Conservation (phyloP, 2,329 filamentous ascomycete species). For the Phaeosphaeriaceae sp. region DNA sequence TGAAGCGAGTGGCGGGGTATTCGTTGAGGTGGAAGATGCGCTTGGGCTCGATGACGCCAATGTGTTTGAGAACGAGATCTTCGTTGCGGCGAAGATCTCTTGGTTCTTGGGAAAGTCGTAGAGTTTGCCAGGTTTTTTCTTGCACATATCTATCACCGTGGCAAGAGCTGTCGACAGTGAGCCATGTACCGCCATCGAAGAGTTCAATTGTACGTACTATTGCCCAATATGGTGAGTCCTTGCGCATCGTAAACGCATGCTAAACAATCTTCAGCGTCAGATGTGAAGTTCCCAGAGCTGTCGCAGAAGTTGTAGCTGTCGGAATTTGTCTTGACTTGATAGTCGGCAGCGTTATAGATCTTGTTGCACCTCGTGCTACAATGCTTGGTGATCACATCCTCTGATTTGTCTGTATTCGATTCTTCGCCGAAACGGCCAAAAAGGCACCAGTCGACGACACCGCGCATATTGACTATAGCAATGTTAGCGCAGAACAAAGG, state of each 20-base stretch:
- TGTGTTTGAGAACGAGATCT: slow-evolving; percentile 8
- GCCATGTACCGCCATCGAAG: background rate
- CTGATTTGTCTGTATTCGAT: slow-evolving; percentile 15
- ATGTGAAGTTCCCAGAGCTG: slow-evolving; percentile 21
- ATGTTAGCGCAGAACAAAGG: background rate
- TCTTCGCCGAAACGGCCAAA: slow-evolving; percentile 26
- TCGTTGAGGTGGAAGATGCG: slow-evolving; percentile 1
- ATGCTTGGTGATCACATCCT: slow-evolving; percentile 16
- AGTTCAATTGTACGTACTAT: slow-evolving; percentile 14
- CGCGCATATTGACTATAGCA: slow-evolving; percentile 25
- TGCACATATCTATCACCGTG: slow-evolving; percentile 22
- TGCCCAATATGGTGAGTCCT: slow-evolving; percentile 25
- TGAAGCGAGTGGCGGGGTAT: background rate
- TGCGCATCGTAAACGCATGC: slow-evolving; percentile 19
- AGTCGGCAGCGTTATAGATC: slow-evolving; percentile 22
- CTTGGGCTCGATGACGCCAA: background rate
- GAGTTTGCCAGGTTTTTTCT: slow-evolving; percentile 21
- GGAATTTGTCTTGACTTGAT: slow-evolving; percentile 17
- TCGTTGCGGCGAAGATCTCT: slow-evolving; percentile 24
- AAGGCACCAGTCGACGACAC: slow-evolving; percentile 25
- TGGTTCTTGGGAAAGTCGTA: slow-evolving; percentile 15
- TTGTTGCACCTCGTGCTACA: slow-evolving; percentile 22
- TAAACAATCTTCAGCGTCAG: slow-evolving; percentile 19
- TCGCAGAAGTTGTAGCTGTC: slow-evolving; percentile 26
- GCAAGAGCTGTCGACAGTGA: slow-evolving; percentile 15